Conservation (phyloP, 108 stramenopile genomes). For the Parietichytrium sp. region DNA sequence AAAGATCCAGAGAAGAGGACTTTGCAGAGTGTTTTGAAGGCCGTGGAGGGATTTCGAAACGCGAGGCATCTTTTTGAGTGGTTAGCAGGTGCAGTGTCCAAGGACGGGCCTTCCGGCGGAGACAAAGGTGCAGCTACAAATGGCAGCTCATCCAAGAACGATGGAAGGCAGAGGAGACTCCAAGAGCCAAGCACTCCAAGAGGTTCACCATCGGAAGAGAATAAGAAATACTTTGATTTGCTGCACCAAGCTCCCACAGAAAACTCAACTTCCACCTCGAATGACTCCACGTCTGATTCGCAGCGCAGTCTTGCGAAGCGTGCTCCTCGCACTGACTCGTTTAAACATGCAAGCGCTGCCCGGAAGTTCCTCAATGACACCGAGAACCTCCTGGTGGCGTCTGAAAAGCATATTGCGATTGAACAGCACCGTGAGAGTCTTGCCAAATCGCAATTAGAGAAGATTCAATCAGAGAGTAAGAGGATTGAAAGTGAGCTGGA, state of each 20-base stretch:
- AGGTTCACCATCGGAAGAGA: neutral
- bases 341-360: neutral
- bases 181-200: neutral
- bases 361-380: neutral
- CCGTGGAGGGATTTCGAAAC: neutral
- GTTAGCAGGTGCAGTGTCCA: slow-evolving; percentile 7
- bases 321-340: neutral
- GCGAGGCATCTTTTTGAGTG: neutral
- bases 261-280: too few relatives aligned
- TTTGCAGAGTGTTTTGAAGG: neutral
- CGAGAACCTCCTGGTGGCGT: neutral
- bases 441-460: neutral
- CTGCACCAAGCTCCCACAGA: neutral
- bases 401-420: neutral
- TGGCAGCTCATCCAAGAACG: neutral
- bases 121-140: neutral
- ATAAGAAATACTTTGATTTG: slow-evolving; percentile 8
- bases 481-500: neutral
- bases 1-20: neutral
- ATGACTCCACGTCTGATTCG: neutral
- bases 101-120: neutral
- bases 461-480: too few relatives aligned
- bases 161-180: neutral
- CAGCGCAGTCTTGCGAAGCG: neutral
- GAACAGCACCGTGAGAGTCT: neutral